phyloP scores from a whole-genome alignment of 148 eudicot species.

The Pouteria glomerata region DNA sequence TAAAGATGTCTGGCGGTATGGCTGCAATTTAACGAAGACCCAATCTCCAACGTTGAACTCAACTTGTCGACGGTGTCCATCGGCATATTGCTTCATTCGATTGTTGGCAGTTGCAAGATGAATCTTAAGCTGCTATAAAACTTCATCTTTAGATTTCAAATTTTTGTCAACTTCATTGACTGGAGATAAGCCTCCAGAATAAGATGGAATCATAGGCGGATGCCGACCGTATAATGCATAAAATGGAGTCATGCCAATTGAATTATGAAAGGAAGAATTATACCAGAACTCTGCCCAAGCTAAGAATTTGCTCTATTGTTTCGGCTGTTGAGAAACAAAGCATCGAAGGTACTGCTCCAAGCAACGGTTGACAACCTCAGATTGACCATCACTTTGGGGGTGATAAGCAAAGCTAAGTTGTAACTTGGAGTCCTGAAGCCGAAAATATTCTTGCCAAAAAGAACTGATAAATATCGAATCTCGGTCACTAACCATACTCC shows the following conservation, averaged over 20 bases:
- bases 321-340: neutral
- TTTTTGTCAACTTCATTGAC: neutral
- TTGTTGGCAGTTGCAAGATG: neutral
- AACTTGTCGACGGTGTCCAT: neutral
- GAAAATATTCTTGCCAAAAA: neutral
- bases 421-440: neutral
- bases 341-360: neutral
- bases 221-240: neutral
- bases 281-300: conserved; percentile 4
- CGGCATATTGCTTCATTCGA: neutral
- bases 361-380: neutral
- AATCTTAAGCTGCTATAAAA: neutral
- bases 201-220: no score
- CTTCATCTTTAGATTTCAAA: neutral
- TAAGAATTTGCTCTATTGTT: neutral
- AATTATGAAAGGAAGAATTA: neutral
- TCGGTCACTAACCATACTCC: neutral
- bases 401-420: neutral
- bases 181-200: neutral
- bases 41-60: neutral
- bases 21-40: neutral
- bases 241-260: neutral
- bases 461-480: neutral
- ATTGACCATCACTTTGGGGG: neutral
- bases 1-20: neutral